A percentile compares a stretch with the other conserved stretches of the same genome.
These are phyloP conservation scores for Uronychia setigera DNA, from an alignment of 73 alveolate genomes.

Conservation along the genomic window DNA sequence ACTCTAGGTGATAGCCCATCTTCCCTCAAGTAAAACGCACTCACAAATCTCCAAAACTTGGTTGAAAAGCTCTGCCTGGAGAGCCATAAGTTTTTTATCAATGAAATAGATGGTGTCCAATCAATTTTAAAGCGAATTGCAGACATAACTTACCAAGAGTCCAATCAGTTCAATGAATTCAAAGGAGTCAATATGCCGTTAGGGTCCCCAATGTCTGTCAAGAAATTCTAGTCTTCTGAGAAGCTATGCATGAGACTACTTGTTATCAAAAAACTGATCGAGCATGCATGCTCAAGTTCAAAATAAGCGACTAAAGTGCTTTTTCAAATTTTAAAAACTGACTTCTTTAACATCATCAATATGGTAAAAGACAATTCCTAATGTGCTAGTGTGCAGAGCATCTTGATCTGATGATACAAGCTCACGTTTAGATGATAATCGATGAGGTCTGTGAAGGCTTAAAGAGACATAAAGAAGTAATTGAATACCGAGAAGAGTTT, in stretches of 20 bases:
- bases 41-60: neutral
- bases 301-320: neutral
- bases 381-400: neutral
- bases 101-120: no score
- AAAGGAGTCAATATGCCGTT: neutral
- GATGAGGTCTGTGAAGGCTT: neutral
- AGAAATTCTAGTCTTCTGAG: neutral
- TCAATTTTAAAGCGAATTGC: no score
- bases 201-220: neutral
- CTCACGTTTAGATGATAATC: neutral
- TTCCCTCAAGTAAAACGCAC: neutral
- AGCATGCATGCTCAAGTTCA: neutral
- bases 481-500: slow-evolving; percentile 17
- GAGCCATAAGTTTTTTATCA: no score
- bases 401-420: neutral
- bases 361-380: neutral
- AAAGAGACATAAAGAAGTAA: neutral
- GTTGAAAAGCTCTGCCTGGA: no score
- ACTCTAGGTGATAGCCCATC: neutral
- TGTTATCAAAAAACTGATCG: neutral
- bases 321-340: neutral
- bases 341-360: neutral
- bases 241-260: neutral
- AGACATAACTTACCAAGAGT: no score
- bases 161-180: no score